Evolutionary conservation across 768 basidiomycete genomes (phyloP), one percentile per base, ranked within the genome.

Genomic region (Piloderma croceum): DNA sequence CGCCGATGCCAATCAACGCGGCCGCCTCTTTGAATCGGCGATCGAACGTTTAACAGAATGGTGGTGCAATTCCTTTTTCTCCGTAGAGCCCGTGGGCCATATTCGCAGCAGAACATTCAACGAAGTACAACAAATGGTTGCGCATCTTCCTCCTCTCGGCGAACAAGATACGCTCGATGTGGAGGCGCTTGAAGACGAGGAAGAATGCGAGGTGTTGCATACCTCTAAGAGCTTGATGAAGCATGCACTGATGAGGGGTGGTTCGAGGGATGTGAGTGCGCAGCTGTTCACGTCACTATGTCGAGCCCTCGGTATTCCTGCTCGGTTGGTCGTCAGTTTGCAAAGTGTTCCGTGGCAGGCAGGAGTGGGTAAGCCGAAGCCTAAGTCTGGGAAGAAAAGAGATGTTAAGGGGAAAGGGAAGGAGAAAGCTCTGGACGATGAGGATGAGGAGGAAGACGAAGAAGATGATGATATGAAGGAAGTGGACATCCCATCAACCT

Each of bases 331-430:
- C 7, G 83, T 83, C 48, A 94, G 90, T 53, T 62, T 99, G 32
- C 94, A 98, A 61, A 81, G 88, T 39, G 80, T 97, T 7, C 90
- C 91, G 7, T 97, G 92, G 92, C 76, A 91, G 57, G 76, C 78
- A 15, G 63, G 68, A 22, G 68, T 77, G 12, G 79, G 78, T 4
- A 81, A 78, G 52, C 65, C 76, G 11, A 79, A 74, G 45, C 58
- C 69, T 4, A 59, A 54, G 22, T 58, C 64, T 36, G 43, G 50
- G 6, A 33, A 11, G 13, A 67, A 54, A 43, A 62, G 48, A 52
- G 43, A 65, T 52, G 55, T 56, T 41, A 59, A 72, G 51, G 60
- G 61, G 23, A 65, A 70, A 56, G 57, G 51, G 5, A 65, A 65
- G 48, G 55, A 45, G 29, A 50, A 52, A 36, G 46, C 47, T 38